Base-by-base conservation (phyloP, 176 grass and related monocot genomes). In the Eragrostis nindensis region DNA sequence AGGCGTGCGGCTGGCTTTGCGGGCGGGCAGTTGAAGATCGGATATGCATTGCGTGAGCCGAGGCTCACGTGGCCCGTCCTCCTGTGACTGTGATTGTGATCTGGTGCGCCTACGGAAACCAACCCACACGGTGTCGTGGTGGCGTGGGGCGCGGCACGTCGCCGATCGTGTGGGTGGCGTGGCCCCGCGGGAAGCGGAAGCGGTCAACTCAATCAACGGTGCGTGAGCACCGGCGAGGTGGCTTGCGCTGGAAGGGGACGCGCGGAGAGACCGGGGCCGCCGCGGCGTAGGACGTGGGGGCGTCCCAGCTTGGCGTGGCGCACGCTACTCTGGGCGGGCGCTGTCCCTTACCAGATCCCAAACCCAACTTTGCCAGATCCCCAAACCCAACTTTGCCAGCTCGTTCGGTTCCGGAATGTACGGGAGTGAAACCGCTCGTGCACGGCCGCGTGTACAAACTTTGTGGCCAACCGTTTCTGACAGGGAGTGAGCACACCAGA, bases 171-270 rank as follows among this genome's bases (percentile, higher is more conserved):
- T 9, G 13, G 73, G 14, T 62, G 48, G 64, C 82, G 82, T 77
- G 73, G n/a, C 15, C 14, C 56, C 67, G 75, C 11, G 67, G 55
- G n/a, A 1, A 52, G 56, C 45, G 43, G 44, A 15, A 4, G 19
- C 1, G 42, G 61, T 15, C 29, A 59, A 19, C 25, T 22, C 6
- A n/a, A n/a, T n/a, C n/a, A 52, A 53, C 46, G 29, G 12, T 5
- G 45, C 44, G 43, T 78, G 75, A 25, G 53, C 4, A 2, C 11
- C 2, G 29, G 47, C 2, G 36, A 43, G 7, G 39, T 29, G 22
- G 22, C 40, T 26, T 26, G 72, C 36, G 73, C 66, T 46, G 54
- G 68, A 81, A 3, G 26, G 44, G 26, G 68, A 82, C 26, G 55
- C 55, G 55, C 55, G 55, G 53, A 17, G 32, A 36, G 32, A 4